Base-by-base conservation (phyloP, 495 filamentous ascomycete species). In the Neurospora terricola region DNA sequence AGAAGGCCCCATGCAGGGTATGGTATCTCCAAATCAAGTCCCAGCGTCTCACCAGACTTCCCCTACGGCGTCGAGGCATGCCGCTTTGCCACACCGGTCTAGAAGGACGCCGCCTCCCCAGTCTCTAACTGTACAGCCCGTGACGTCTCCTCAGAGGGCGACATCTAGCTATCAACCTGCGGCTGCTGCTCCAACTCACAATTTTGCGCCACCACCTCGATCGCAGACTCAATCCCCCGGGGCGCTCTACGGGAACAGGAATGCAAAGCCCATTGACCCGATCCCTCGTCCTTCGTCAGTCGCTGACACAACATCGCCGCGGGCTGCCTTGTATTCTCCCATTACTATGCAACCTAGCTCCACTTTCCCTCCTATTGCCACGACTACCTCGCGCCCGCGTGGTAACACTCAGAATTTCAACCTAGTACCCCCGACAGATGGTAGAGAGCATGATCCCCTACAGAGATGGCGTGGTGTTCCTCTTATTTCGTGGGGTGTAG, bases 401-500 rank as follows among this genome's bases (percentile, higher is more conserved):
- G 81, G 83, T 4, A 77, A 81, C 70, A 84, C 84, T 39, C 78
- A 83, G 70, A 80, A 80, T 69, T 71, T 85, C 27, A 83, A 83
- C 74, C 79, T 84, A 14, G 80, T 86, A 40, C 78, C 82, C 7
- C 96, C 96, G 12, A 90, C 86, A 8, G 94, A 98, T 82, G 93
- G 92, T n/a, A 88, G 91, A 30, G 89, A 93, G 73, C 78, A 85
- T 11, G 96, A 99, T 81, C 88, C 89, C 18, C 83, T 98, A 5
- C 86, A 94, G 75, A 87, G 96, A 75, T 99, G 96, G 96, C 92
- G 91, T 81, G 96, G 96, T 9, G 87, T 87, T 18, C 96, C 96
- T 0, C 88, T 97, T 9, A 89, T 98, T 76, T 87, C 87, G 5
- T 98, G 97, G 89, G 94, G 93, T 0, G 90, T 97, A 71, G 95